Base-by-base conservation (phyloP, 1,139 yeast species). In the Lodderomyces metapsilosis region DNA sequence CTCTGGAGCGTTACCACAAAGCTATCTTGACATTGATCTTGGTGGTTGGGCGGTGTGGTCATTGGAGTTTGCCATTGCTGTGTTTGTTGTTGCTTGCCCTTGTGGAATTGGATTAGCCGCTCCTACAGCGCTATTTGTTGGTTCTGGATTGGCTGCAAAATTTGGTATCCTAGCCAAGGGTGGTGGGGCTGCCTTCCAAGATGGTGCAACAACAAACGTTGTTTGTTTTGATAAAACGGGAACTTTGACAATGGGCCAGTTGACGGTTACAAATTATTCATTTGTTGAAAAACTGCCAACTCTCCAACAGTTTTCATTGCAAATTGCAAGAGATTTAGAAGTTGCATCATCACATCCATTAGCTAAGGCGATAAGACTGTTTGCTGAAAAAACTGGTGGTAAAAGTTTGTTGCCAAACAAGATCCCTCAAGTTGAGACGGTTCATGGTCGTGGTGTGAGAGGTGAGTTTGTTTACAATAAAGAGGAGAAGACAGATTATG, bases 11-110 rank as follows among this genome's bases (percentile, higher is more conserved):
- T 64, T 84, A 16, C 89, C 91, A 0, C 53, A 52, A 0, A 41
- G 55, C 8, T 83, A 84, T 48, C 63, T 83, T 37, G 87, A 83
- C 53, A 74, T 75, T 43, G 85, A 80, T 48, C 62, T 79, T 43
- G 91, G 89, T 18, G 88, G 89, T 0, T 84, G 91, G 89, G 64
- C 76, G 0, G 78, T 84, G 13, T 85, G 92, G 91, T 80, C 91
- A 0, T 66, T 85, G 45, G 83, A 84, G 50, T 85, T 85, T 61
- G 79, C 91, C 0, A 82, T 85, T 50, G 78, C 92, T 0, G 92
- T 86, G 5, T 84, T 86, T 64, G 94, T 82, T 7, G 64, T 71
- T 43, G 76, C 76, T 2, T 71, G 76, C 50, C 76, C 76, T 3
- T 71, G 76, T 59, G 76, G 76, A 1, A 65, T 71, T 45, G 77